Evolutionary conservation across 768 basidiomycete genomes (phyloP).

Genomic region (Lactarius deliciosus): DNA sequence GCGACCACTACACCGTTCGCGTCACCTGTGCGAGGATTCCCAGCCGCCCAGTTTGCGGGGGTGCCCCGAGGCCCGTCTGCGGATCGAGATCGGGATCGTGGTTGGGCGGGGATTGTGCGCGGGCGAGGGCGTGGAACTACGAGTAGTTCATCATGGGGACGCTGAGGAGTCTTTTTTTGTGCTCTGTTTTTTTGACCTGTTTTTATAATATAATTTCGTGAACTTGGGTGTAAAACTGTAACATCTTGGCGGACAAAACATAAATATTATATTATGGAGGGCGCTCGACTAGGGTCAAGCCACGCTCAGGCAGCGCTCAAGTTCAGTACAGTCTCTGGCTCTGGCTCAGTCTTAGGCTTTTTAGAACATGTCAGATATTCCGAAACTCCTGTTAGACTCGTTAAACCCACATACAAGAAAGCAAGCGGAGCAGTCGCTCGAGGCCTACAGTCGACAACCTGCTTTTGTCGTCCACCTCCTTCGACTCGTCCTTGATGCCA

Average conservation of each 20-base stretch:
- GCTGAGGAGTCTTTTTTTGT: constrained; percentile 5
- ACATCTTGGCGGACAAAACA: neutral
- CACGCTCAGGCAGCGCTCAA: too few species aligned
- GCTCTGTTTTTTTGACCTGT: neutral
- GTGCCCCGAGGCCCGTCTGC: constrained; percentile 29
- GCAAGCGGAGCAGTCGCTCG: constrained; percentile 77
- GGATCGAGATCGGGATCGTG: constrained; percentile 28
- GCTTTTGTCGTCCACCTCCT: constrained; percentile 83
- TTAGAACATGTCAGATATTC: constrained; percentile 61
- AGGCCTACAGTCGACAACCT: constrained; percentile 61
- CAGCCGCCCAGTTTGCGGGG: constrained; percentile 19
- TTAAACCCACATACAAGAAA: constrained; percentile 68
- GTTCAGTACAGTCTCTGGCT: too few species aligned
- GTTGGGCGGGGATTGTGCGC: constrained; percentile 20
- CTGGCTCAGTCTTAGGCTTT: neutral
- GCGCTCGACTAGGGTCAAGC: too few species aligned
- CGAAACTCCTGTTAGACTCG: constrained; percentile 69
- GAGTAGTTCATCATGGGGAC: constrained; percentile 25
- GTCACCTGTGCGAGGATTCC: constrained; percentile 6
- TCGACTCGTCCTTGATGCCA: constrained; percentile 66
- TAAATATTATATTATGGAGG: too few species aligned
- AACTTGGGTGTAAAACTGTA: neutral
- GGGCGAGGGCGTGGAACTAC: constrained; percentile 25
- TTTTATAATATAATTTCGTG: neutral
- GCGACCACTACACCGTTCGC: neutral